Conservation (phyloP, 768 basidiomycete genomes). For the Boletus vinaceobasis region DNA sequence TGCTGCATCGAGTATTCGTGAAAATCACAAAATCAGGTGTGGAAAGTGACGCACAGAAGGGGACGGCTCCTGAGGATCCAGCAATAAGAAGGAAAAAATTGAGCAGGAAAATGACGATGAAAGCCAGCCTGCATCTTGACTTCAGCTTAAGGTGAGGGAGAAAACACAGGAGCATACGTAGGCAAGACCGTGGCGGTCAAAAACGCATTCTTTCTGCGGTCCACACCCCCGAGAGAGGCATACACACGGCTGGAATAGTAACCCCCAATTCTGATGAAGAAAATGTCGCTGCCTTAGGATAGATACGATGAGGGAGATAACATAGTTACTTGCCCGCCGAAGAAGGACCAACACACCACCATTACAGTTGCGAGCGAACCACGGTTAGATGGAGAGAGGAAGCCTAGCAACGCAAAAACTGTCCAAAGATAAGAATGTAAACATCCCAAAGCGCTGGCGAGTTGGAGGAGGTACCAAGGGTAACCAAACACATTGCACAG, state of each 20-base stretch:
- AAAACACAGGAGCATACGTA: slow-evolving; percentile 48
- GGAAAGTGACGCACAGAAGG: slow-evolving; percentile 63
- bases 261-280: slow-evolving; percentile 65
- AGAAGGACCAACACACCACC: slow-evolving; percentile 83
- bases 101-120: slow-evolving; percentile 82
- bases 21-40: not conserved
- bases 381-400: slow-evolving; percentile 93
- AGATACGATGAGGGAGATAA: not conserved
- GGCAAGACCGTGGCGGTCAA: slow-evolving; percentile 87
- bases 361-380: slow-evolving; percentile 79
- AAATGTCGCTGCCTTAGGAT: not conserved
- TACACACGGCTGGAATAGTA: slow-evolving; percentile 86
- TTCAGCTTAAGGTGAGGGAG: slow-evolving; percentile 5
- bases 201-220: slow-evolving; percentile 80
- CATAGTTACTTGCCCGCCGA: slow-evolving; percentile 60
- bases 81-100: slow-evolving; percentile 85
- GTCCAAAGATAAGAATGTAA: slow-evolving; percentile 4
- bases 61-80: slow-evolving; percentile 92
- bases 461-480: slow-evolving; percentile 54
- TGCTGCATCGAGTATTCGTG: slow-evolving; percentile 37
- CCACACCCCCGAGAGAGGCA: slow-evolving; percentile 63
- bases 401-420: slow-evolving; percentile 92
- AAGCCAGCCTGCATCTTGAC: slow-evolving; percentile 58
- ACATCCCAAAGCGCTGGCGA: not conserved
- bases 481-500: slow-evolving; percentile 84